Evolutionary conservation across 2,329 filamentous ascomycete genomes (phyloP).

Genomic region (Nothomitra cinnamomea): DNA sequence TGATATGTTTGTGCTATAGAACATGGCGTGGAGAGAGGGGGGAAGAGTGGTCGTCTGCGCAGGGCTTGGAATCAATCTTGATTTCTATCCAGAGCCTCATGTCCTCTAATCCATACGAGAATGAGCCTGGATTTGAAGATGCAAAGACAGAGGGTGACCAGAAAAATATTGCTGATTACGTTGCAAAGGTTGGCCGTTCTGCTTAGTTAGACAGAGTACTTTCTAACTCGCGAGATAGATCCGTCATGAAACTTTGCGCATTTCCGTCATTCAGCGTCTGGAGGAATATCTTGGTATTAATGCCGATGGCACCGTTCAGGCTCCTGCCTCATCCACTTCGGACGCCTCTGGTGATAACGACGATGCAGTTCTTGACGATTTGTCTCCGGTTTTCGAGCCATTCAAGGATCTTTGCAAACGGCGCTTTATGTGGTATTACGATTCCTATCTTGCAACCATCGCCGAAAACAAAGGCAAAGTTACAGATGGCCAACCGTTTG

Average conservation of each 20-base stretch:
- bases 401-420: constrained; percentile 85
- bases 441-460: constrained; percentile 62
- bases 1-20: constrained; percentile 28
- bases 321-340: constrained; percentile 24
- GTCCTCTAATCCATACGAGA: constrained; percentile 86
- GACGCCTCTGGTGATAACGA: constrained; percentile 34
- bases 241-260: constrained; percentile 71
- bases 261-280: constrained; percentile 71
- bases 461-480: constrained; percentile 44
- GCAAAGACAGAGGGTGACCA: constrained; percentile 51
- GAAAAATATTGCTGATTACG: constrained; percentile 56
- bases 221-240: constrained; percentile 40
- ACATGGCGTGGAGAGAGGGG: constrained; percentile 85
- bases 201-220: neutral
- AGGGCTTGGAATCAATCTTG: constrained; percentile 84
- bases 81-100: constrained; percentile 94
- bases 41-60: constrained; percentile 92
- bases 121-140: constrained; percentile 85
- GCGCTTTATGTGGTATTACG: constrained; percentile 90
- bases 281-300: constrained; percentile 61
- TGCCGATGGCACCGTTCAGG: constrained; percentile 28
- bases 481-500: constrained; percentile 46
- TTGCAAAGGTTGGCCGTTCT: constrained; percentile 49
- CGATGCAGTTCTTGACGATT: constrained; percentile 27
- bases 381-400: constrained; percentile 50